Evolutionary conservation across 2,329 filamentous ascomycete species (phyloP), one percentile per base, ranked within the genome.

Genomic region (Arthrinium phaeospermum): DNA sequence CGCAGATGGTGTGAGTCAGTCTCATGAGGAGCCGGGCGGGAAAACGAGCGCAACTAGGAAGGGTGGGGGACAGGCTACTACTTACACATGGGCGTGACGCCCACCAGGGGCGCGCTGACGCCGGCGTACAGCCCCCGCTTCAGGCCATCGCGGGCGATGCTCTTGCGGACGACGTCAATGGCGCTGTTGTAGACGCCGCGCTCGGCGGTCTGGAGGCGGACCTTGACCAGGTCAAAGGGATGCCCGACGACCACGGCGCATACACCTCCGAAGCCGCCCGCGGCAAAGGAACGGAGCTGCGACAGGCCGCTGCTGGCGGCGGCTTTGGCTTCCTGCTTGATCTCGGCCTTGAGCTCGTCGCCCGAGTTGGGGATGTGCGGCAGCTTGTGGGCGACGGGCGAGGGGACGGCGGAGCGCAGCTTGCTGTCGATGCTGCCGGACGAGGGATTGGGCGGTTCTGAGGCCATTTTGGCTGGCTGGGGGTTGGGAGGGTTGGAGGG

Each of bases 31-130:
- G 37, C 37, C 6, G 37, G 1, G 37, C 10, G 37, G 37, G 37
- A 10, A 10, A 41, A 41, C 7, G 37, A 41, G 37, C 37, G 7
- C 7, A 41, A 41, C 49, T 67, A 14, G 19, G 30, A 14, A 22
- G 67, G 49, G 19, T 68, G 46, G 22, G 61, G 70, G 24, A 68
- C 7, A 30, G 44, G 57, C 47, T 8, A 53, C 45, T 51, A 90
- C 95, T 85, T 89, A 98, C 95, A 99, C 96, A 99, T 99, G 71
- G 96, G 96, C 74, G 96, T 99, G 22, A 99, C 96, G 71, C 96
- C 96, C 13, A 98, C 93, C 74, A 99, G 86, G 64, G 96, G 96
- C 78, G 96, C 96, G 77, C 93, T 96, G 67, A 99, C 96, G 82
- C 96, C 96, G n/a, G 96, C 96, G 83, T 99, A 99, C 74, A 99